Evolutionary conservation across 2,329 filamentous ascomycete species (phyloP), one percentile per base, ranked within the genome.

Genomic region (Ophiostoma quercus): DNA sequence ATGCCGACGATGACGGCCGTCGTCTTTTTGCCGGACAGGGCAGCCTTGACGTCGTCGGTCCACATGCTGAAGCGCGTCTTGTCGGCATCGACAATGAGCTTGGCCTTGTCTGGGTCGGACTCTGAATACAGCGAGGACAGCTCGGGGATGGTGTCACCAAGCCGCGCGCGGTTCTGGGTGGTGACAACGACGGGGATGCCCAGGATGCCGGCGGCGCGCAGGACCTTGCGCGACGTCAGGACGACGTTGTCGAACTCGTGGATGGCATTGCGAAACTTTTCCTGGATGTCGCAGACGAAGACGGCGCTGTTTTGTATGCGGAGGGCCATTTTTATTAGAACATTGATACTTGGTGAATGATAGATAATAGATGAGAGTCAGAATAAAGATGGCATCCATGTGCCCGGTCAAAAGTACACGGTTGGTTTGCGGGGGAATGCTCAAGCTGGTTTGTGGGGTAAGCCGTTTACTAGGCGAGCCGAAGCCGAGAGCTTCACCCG

Each of bases 51-150:
- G 54, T 89, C 83, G 0, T 92, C 90, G 1, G 90, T 87, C 78
- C 88, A 85, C 94, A 98, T 98, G 77, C 88, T 92, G 83, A 98
- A 98, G 67, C 86, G 84, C 5, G 92, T 94, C 82, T 98, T 98
- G 84, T 98, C 94, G 74, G 87, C 82, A 75, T 91, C 80, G 47
- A 73, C 67, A 54, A 70, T 22, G 14, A 72, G 67, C 63, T n/a
- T 66, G 41, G 73, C 72, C 62, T 43, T 65, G 51, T 34, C 71
- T 14, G 39, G 1, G 39, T 68, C 76, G 65, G 83, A 77, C 1
- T 43, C 85, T 54, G 80, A 76, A 70, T 83, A 76, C 65, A 84
- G 79, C 5, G 82, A 76, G 71, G 83, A 79, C 29, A 98, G 86
- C 76, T 95, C 88, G 3, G 88, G 76, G 72, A 95, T 92, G 41